Base-by-base conservation (phyloP, 163 green algal genomes). In the Coccomyxa subellipsoidea region DNA sequence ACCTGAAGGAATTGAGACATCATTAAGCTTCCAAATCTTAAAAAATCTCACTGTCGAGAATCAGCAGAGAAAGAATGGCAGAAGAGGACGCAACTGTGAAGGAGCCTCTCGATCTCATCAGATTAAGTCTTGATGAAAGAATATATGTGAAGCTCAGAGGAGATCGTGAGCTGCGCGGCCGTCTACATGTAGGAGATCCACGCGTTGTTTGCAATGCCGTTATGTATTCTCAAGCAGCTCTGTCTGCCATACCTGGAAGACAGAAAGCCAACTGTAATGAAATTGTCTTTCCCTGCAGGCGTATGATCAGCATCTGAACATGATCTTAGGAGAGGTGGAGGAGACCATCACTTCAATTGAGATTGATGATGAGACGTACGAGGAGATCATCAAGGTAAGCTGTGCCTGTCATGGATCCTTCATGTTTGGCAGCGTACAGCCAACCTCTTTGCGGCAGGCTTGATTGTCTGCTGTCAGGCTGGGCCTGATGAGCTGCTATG, bases 261-360 rank as follows among this genome's bases (percentile, higher is more conserved):
- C n/a, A n/a, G n/a, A n/a, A n/a, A 54, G 12, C 40, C 53, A 54
- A 29, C 9, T 79, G 34, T 79, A 31, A 7, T 53, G 27, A 66
- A 36, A 80, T 31, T 35, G 38, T 7, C 38, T 76, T n/a, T 54
- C 8, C 7, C 7, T 81, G 69, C 92, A 99, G 94, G 97, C 97
- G 7, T 99, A 99, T 84, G 97, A 99, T 84, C 97, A 99, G 90
- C 97, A 99, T 84, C 82, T 99, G 36, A 99, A 99, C 87, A 99
- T 99, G 93, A 98, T 99, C 25, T 85, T 99, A 38, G 97, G 97
- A 4, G 96, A 99, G 7, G 97, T 99, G 36, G 97, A 99, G 88
- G 97, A 99, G 89, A 97, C 91, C 0, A 92, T 99, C 2, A 99
- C 96, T 0, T 95, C 89, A 4, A 88, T 98, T 2, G 97, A 99